phyloP scores from a whole-genome alignment of 441 rosid genomes.

The Mallotus repandus region DNA sequence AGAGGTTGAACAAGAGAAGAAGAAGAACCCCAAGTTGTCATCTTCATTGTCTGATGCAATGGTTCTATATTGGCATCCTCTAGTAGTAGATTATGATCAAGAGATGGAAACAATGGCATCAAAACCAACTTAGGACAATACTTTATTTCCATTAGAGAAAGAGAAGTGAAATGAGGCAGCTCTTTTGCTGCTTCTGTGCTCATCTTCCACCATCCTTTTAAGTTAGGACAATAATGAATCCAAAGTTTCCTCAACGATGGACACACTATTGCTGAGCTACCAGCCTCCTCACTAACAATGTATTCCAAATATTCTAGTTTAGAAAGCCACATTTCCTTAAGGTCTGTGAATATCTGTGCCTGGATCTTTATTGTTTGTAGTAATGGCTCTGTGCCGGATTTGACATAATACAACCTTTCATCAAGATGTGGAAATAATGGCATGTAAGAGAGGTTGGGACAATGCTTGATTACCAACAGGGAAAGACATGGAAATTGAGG shows the following conservation, averaged over 20 bases:
- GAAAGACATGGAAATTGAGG: conserved; percentile 24
- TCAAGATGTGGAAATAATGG: conserved; percentile 30
- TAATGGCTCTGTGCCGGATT: not conserved
- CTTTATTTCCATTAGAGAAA: not conserved
- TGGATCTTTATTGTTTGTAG: not conserved
- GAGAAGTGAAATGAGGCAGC: too few species aligned
- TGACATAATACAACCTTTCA: not conserved
- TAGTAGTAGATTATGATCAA: not conserved
- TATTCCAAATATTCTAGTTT: too few species aligned
- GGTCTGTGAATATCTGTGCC: too few species aligned
- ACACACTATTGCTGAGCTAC: too few species aligned
- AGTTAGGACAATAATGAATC: too few species aligned
- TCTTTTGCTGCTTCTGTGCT: too few species aligned
- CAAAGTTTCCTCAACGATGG: too few species aligned
- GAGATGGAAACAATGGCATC: conserved; percentile 27
- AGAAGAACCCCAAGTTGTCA: too few species aligned
- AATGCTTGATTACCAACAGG: conserved; percentile 7
- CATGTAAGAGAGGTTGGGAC: conserved; percentile 21
- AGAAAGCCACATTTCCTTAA: too few species aligned
- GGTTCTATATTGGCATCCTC: not conserved
- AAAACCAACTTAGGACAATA: conserved; percentile 18
- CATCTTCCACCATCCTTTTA: too few species aligned
- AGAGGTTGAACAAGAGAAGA: too few species aligned
- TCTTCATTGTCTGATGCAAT: conserved; percentile 7
- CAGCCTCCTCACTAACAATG: too few species aligned